These are phyloP conservation scores for Boletellus emodensis DNA, from an alignment of 768 basidiomycete genomes.

Conservation along the genomic window DNA sequence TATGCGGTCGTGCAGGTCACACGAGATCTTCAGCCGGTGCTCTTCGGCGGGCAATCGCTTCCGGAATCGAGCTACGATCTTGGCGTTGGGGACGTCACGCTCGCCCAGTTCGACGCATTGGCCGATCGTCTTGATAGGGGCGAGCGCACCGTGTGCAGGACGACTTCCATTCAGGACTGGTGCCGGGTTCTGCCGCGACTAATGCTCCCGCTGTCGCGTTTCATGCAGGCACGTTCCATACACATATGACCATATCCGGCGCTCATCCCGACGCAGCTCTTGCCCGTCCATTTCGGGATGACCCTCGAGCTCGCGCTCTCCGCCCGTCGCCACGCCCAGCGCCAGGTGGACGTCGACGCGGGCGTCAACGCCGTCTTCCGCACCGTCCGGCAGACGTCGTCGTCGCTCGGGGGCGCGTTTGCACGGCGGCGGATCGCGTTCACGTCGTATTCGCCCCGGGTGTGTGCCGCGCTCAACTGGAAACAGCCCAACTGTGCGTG, in stretches of 20 bases:
- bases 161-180: slow-evolving; percentile 41
- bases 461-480: slow-evolving; percentile 93
- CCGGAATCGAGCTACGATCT: slow-evolving; percentile 73
- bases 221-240: slow-evolving; percentile 60
- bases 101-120: slow-evolving; percentile 72
- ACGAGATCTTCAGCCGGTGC: slow-evolving; percentile 84
- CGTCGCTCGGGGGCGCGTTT: slow-evolving; percentile 44
- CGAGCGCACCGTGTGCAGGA: slow-evolving; percentile 31
- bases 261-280: slow-evolving; percentile 38
- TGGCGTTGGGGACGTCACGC: slow-evolving; percentile 79
- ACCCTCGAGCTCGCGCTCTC: slow-evolving; percentile 77
- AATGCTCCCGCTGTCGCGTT: slow-evolving; percentile 72
- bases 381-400: slow-evolving; percentile 70
- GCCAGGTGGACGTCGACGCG: slow-evolving; percentile 67
- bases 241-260: slow-evolving; percentile 6
- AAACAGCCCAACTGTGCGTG: slow-evolving; percentile 93
- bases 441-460: slow-evolving; percentile 85
- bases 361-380: slow-evolving; percentile 84
- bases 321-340: slow-evolving; percentile 26
- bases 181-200: slow-evolving; percentile 40
- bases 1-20: slow-evolving; percentile 89
- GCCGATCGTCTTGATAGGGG: slow-evolving; percentile 49
- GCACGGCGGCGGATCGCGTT: slow-evolving; percentile 82
- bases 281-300: slow-evolving; percentile 64
- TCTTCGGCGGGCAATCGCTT: slow-evolving; percentile 71